Percentiles rank a stretch among this genome's conserved stretches.
phyloP scores from a whole-genome alignment of 306 rosid species.

The Pyrus communis region DNA sequence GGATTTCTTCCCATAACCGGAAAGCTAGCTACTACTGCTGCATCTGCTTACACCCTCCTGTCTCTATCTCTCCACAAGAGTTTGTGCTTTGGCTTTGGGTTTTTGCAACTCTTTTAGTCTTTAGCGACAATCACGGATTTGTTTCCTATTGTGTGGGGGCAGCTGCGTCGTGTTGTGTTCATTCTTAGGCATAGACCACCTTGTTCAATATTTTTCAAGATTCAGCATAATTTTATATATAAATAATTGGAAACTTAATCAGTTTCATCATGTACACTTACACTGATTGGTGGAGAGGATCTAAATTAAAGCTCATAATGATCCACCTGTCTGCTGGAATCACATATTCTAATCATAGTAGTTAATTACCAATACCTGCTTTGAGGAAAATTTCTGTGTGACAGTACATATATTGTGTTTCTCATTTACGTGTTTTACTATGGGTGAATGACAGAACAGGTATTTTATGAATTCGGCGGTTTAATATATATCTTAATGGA shows the following conservation, averaged over 20 bases:
- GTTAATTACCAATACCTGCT: too few species aligned
- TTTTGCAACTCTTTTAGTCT: not conserved
- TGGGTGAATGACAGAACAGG: too few species aligned
- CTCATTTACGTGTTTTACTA: too few species aligned
- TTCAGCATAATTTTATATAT: not conserved
- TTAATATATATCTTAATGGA: too few species aligned
- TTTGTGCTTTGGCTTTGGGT: not conserved
- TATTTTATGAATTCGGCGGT: too few species aligned
- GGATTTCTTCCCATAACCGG: slow-evolving; percentile 27
- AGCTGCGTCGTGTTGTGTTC: not conserved
- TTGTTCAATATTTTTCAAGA: not conserved
- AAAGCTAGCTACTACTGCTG: not conserved
- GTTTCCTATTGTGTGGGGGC: not conserved
- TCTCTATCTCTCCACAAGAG: not conserved
- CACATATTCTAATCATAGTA: not conserved
- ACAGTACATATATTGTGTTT: too few species aligned
- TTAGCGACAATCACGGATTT: not conserved
- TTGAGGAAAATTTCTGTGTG: too few species aligned
- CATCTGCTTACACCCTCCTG: not conserved
- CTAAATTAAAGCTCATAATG: not conserved
- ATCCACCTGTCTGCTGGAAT: not conserved
- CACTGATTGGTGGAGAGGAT: not conserved
- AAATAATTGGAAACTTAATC: not conserved
- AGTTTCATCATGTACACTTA: not conserved
- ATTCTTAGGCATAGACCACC: not conserved